phyloP scores from a whole-genome alignment of 345 rosid species.

The Rubroshorea leprosula region DNA sequence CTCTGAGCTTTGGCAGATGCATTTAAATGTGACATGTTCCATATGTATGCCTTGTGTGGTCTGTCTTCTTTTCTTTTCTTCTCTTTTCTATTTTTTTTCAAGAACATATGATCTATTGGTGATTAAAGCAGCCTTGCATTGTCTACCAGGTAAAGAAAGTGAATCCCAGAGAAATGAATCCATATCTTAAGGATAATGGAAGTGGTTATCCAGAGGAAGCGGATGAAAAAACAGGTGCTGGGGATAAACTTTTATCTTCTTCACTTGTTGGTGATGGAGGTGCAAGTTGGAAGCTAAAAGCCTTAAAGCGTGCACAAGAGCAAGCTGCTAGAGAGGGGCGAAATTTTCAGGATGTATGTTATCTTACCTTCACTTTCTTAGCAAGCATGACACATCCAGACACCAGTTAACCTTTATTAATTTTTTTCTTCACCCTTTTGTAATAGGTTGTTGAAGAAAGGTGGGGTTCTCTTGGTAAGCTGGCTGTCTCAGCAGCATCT shows the following conservation, averaged over 20 bases:
- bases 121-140: slow-evolving; percentile 1
- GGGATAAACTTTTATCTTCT: slow-evolving; percentile 39
- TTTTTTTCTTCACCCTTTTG: slow-evolving; percentile 15
- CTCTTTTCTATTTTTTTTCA: not conserved
- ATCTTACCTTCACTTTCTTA: not conserved
- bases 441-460: slow-evolving; percentile 75
- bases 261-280: slow-evolving; percentile 91
- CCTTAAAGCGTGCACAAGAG: slow-evolving; percentile 82
- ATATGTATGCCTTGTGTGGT: not conserved
- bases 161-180: slow-evolving; percentile 83
- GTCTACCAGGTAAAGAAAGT: slow-evolving; percentile 33
- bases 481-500: slow-evolving; percentile 70
- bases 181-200: slow-evolving; percentile 68
- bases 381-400: slow-evolving; percentile 6
- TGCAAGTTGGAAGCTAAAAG: slow-evolving; percentile 92
- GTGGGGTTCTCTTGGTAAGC: slow-evolving; percentile 73
- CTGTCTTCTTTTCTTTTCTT: too few relatives aligned
- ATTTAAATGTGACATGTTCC: not conserved
- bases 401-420: not conserved
- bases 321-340: slow-evolving; percentile 88
- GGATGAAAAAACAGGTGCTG: slow-evolving; percentile 32
- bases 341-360: slow-evolving; percentile 53
- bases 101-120: slow-evolving; percentile 1
- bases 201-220: slow-evolving; percentile 78
- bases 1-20: not conserved